A percentile compares a stretch with the other conserved stretches of the same genome.
phyloP scores from a whole-genome alignment of 768 basidiomycete genomes.

The Russula abietina region DNA sequence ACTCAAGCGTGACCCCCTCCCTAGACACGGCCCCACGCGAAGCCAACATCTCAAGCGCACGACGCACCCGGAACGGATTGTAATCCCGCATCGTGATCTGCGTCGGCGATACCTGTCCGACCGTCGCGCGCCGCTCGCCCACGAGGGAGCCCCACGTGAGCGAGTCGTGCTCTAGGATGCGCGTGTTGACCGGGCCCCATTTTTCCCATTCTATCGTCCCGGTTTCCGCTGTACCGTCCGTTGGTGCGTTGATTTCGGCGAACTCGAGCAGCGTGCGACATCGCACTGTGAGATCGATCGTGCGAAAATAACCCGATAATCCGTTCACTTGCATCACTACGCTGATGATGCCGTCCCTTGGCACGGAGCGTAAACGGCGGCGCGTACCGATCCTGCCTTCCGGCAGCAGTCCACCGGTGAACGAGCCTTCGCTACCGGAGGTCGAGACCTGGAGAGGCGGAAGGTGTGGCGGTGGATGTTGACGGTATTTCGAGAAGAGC shows the following conservation, averaged over 20 bases:
- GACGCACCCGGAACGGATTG: conserved; percentile 7
- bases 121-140: conserved; percentile 15
- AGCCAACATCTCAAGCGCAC: not conserved
- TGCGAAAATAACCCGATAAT: not conserved
- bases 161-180: conserved; percentile 10
- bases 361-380: conserved; percentile 6
- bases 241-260: not conserved
- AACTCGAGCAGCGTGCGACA: conserved; percentile 8
- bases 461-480: not conserved
- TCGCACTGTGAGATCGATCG: conserved; percentile 9
- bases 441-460: not conserved
- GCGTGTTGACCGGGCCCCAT: conserved; percentile 4
- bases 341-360: conserved; percentile 15
- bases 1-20: not conserved
- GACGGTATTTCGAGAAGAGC: conserved; percentile 1
- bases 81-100: conserved; percentile 11
- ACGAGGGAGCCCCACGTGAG: conserved; percentile 15
- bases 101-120: not conserved
- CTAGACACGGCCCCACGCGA: not conserved
- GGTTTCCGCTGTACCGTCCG: too few relatives aligned
- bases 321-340: conserved; percentile 13
- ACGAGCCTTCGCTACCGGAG: not conserved
- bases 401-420: not conserved
- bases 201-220: conserved; percentile 1
- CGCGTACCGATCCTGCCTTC: not conserved